Conservation (phyloP, 2,329 filamentous ascomycete genomes). For the Talaromyces pinophilus region DNA sequence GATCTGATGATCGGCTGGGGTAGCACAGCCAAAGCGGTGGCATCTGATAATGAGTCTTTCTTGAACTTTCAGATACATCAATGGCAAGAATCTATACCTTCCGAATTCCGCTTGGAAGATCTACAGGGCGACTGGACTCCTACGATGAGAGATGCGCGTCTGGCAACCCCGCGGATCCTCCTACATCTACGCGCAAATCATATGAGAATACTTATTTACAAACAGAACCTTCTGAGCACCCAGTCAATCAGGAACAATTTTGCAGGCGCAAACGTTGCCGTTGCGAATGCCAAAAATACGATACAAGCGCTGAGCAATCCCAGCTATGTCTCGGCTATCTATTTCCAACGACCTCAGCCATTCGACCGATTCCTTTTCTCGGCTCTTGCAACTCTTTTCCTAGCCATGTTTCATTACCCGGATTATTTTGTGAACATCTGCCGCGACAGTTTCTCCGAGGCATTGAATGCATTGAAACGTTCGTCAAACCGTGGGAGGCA, state of each 20-base stretch:
- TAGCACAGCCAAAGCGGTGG: constrained; percentile 63
- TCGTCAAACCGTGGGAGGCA: constrained; percentile 63
- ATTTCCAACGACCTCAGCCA: constrained; percentile 61
- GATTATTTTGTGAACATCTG: constrained; percentile 58
- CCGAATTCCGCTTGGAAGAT: constrained; percentile 61
- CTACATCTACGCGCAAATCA: constrained; percentile 87
- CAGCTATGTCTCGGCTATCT: constrained; percentile 63
- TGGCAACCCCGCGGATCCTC: constrained; percentile 74
- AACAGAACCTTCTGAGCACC: constrained; percentile 78
- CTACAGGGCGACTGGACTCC: constrained; percentile 45
- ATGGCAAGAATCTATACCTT: constrained; percentile 74
- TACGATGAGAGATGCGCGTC: constrained; percentile 57
- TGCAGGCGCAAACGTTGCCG: constrained; percentile 67
- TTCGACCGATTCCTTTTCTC: constrained; percentile 68
- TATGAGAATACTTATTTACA: constrained; percentile 84
- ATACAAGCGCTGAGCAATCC: constrained; percentile 61
- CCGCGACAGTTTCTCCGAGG: constrained; percentile 66
- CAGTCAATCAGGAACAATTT: constrained; percentile 77
- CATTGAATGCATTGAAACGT: constrained; percentile 62
- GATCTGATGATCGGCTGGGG: constrained; percentile 72
- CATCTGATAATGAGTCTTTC: constrained; percentile 69
- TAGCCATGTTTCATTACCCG: constrained; percentile 64
- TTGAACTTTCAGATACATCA: constrained; percentile 80
- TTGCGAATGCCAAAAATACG: constrained; percentile 65
- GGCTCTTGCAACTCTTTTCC: constrained; percentile 62